phyloP scores from a whole-genome alignment of 345 rosid species.

The Sisymbrium altissimum region DNA sequence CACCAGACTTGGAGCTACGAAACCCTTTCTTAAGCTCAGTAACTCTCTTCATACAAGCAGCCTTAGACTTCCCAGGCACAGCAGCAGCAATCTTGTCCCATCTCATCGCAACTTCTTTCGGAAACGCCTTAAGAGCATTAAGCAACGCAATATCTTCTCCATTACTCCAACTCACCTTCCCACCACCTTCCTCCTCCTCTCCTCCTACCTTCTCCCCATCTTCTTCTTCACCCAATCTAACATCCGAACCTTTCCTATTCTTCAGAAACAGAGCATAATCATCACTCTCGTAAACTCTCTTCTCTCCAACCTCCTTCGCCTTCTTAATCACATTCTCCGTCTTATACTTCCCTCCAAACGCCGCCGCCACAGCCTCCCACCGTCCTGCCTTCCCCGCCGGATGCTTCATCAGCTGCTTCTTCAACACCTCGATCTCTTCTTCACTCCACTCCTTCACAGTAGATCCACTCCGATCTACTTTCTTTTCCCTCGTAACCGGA shows the following conservation, averaged over 20 bases:
- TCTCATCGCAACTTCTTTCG: slow-evolving; percentile 77
- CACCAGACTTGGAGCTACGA: slow-evolving; percentile 65
- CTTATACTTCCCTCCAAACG: slow-evolving; percentile 61
- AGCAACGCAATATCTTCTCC: slow-evolving; percentile 84
- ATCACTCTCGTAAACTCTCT: slow-evolving; percentile 56
- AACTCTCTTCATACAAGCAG: slow-evolving; percentile 85
- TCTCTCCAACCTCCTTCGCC: slow-evolving; percentile 73
- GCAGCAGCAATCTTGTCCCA: slow-evolving; percentile 96
- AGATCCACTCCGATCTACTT: slow-evolving; percentile 22
- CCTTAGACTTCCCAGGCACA: slow-evolving; percentile 77
- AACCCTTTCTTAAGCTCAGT: slow-evolving; percentile 72
- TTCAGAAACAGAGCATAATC: slow-evolving; percentile 75
- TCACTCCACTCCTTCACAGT: slow-evolving; percentile 58
- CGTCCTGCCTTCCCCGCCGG: slow-evolving; percentile 83
- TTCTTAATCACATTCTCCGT: slow-evolving; percentile 81
- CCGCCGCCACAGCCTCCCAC: slow-evolving; percentile 77
- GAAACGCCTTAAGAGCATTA: slow-evolving; percentile 80
- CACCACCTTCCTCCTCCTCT: slow-evolving; percentile 7
- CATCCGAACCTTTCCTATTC: slow-evolving; percentile 69
- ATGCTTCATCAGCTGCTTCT: slow-evolving; percentile 75
- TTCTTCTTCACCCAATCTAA: slow-evolving; percentile 37
- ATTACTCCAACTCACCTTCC: slow-evolving; percentile 47
- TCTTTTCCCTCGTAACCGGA: slow-evolving; percentile 3
- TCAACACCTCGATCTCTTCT: slow-evolving; percentile 65
- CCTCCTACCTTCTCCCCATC: slow-evolving; percentile 28